Base-by-base conservation (phyloP, 2,329 filamentous ascomycete genomes). In the Sporothrix brasiliensis region DNA sequence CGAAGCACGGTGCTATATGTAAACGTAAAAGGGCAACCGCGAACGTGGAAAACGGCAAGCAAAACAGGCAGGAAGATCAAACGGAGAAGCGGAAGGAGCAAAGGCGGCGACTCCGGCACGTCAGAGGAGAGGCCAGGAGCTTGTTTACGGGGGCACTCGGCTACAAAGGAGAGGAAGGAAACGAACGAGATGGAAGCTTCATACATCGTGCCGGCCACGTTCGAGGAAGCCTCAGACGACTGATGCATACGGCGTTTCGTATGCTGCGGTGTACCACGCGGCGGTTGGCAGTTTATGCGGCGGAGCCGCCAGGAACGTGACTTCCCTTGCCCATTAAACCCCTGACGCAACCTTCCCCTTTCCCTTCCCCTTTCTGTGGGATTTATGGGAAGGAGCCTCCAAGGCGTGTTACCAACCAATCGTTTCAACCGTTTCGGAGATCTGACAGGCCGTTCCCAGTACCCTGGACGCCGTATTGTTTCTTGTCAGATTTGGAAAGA, bases 161-260 rank as follows among this genome's bases (percentile, higher is more conserved):
- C n/a, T 14, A 27, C 3, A 30, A 44, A 68, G 16, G 16, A 30
- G 27, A 30, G 30, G 19, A 34, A 56, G 10, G 34, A 69, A 52
- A 47, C 50, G 58, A 61, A 44, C n/a, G 24, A 21, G 27, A 41
- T 60, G 56, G 58, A 61, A 47, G 58, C 58, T 24, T 61, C n/a
- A n/a, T 39, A 27, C 54, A 39, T 27, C 54, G 54, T n/a, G 9
- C 54, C 16, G 54, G 14, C 14, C 39, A 27, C 7, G 5, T 44
- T 47, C n/a, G 39, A 61, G 58, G 58, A 19, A 44, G 39, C 58
- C 24, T 44, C 58, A 27, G 39, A 47, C 58, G 50, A 39, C 53
- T 73, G 72, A 73, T 49, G 72, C 72, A 71, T 54, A 34, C 44
- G 16, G 52, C 67, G 72, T 73, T 73, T 73, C 72, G 72, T 66